Evolutionary conservation across 2,329 filamentous ascomycete species (phyloP).

Genomic region (Colletotrichum agaves): DNA sequence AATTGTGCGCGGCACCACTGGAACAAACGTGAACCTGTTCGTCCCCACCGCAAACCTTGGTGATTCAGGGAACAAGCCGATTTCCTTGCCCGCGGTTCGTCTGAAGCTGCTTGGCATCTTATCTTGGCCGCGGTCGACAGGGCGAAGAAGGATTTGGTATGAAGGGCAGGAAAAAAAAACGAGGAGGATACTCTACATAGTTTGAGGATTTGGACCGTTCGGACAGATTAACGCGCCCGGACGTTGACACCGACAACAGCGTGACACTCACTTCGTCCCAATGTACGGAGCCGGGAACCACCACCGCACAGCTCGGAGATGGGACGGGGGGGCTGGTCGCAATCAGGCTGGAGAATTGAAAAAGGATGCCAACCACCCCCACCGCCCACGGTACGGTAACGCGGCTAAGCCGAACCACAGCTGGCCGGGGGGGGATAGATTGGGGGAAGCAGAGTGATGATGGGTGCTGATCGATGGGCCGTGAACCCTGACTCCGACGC

Average conservation of each 20-base stretch:
- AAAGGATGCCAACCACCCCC: constrained; percentile 33
- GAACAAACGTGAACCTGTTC: background rate
- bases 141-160: background rate
- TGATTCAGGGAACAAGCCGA: constrained; percentile 9
- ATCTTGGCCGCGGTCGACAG: background rate
- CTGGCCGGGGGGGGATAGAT: constrained; percentile 31
- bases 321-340: constrained; percentile 3
- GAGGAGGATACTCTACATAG: background rate
- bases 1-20: background rate
- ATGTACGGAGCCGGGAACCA: constrained; percentile 9
- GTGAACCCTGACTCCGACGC: too few species aligned
- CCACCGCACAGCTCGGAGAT: background rate
- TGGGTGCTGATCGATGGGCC: too few species aligned
- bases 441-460: too few species aligned
- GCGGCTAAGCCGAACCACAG: constrained; percentile 44
- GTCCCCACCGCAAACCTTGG: background rate
- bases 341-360: background rate
- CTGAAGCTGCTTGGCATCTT: constrained; percentile 14
- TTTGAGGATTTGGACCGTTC: background rate
- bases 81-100: constrained; percentile 20
- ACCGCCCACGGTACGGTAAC: constrained; percentile 48
- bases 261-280: constrained; percentile 1
- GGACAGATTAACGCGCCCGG: constrained; percentile 1
- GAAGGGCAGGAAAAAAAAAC: background rate
- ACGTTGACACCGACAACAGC: constrained; percentile 4